Conservation (phyloP, 164 flowering plant genomes). For the Saururus chinensis region DNA sequence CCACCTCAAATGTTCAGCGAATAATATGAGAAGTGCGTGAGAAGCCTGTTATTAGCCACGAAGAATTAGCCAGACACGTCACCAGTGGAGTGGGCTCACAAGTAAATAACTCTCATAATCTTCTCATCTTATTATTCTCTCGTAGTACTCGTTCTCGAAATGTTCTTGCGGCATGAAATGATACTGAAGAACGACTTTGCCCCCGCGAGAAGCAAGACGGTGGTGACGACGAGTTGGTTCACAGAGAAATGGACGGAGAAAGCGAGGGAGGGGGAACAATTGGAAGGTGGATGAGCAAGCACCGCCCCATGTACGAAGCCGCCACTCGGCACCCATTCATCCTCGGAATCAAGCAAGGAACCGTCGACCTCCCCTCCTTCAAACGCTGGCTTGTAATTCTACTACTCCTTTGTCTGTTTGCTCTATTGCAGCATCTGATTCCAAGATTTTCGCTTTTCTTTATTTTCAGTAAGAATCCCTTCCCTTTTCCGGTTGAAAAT, state of each 20-base stretch:
- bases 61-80: too few species aligned
- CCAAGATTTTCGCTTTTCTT: neutral
- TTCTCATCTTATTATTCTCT: too few species aligned
- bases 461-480: neutral
- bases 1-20: neutral
- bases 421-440: neutral
- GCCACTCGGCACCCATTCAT: conserved; percentile 79
- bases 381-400: conserved; percentile 68
- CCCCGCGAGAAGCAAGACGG: neutral
- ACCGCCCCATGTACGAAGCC: conserved; percentile 29
- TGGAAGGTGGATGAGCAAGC: conserved; percentile 50
- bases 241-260: conserved; percentile 1
- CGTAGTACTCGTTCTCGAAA: too few species aligned
- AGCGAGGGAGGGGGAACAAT: conserved; percentile 15
- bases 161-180: neutral
- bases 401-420: neutral
- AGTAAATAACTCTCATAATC: too few species aligned
- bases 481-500: neutral
- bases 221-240: neutral
- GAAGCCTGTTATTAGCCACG: too few species aligned
- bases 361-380: conserved; percentile 56
- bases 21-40: neutral
- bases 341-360: conserved; percentile 60
- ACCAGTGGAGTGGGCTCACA: too few species aligned
- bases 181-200: too few species aligned